phyloP scores from a whole-genome alignment of 345 rosid genomes.

The Boechera stricta region DNA sequence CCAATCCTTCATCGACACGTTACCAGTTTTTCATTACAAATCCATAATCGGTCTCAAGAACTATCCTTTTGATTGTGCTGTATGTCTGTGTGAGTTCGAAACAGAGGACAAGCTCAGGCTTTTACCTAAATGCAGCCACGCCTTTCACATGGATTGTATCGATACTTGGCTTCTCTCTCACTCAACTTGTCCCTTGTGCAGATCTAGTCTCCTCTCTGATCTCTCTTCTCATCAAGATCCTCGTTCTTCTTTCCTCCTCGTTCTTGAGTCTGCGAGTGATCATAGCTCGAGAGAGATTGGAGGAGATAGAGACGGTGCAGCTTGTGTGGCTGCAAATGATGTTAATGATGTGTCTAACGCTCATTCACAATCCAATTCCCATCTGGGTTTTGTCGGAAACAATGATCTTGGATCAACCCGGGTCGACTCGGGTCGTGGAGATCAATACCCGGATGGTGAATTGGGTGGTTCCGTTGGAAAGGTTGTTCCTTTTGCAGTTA shows the following conservation, averaged over 20 bases:
- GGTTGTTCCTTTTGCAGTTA: constrained; percentile 69
- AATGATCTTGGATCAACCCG: constrained; percentile 50
- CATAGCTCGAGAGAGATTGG: constrained; percentile 81
- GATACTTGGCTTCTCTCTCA: constrained; percentile 99
- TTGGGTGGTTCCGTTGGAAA: constrained; percentile 57
- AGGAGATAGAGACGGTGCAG: constrained; percentile 50
- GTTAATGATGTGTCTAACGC: constrained; percentile 10
- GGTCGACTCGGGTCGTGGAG: constrained; percentile 44
- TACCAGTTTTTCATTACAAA: constrained; percentile 86
- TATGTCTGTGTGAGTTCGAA: constrained; percentile 96
- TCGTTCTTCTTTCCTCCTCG: constrained; percentile 68
- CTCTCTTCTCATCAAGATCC: constrained; percentile 56
- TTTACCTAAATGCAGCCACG: constrained; percentile 97
- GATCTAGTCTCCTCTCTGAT: constrained; percentile 77
- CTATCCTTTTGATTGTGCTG: constrained; percentile 91
- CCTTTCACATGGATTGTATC: constrained; percentile 97
- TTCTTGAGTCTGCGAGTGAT: constrained; percentile 86
- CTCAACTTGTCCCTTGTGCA: constrained; percentile 97
- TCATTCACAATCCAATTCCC: constrained; percentile 50
- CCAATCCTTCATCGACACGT: constrained; percentile 93
- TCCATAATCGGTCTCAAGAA: constrained; percentile 73
- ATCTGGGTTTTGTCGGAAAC: constrained; percentile 23
- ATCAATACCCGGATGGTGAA: constrained; percentile 43
- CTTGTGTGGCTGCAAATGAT: constrained; percentile 34
- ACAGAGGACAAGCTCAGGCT: constrained; percentile 88